phyloP scores from a whole-genome alignment of 140 eudicot genomes.

The Ambrosia hybrid region DNA sequence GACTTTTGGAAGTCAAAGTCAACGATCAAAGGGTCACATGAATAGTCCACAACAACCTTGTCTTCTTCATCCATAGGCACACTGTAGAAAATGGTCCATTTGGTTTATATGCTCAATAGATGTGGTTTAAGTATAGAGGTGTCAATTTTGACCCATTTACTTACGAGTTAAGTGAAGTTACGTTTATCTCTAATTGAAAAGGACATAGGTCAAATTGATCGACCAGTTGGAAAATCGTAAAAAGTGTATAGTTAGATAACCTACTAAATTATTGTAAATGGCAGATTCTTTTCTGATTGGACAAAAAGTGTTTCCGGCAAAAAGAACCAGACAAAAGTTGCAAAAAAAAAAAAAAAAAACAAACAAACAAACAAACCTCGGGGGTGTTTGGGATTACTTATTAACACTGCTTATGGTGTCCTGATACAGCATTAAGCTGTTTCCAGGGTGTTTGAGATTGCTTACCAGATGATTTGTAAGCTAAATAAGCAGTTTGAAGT shows the following conservation, averaged over 20 bases:
- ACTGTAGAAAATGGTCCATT: slow-evolving; percentile 39
- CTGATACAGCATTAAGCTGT: too few relatives aligned
- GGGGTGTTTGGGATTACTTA: too few relatives aligned
- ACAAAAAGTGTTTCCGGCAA: background rate
- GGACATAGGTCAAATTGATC: background rate
- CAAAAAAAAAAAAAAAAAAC: too few relatives aligned
- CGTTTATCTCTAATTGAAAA: background rate
- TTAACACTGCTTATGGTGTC: too few relatives aligned
- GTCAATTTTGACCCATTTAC: background rate
- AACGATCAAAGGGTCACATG: slow-evolving; percentile 67
- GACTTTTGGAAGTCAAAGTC: slow-evolving; percentile 66
- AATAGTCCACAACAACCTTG: slow-evolving; percentile 80
- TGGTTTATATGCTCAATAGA: slow-evolving; percentile 11
- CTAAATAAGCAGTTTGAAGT: too few relatives aligned
- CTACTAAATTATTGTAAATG: background rate
- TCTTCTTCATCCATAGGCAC: slow-evolving; percentile 99
- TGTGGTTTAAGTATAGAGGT: slow-evolving; percentile 1
- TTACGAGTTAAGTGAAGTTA: background rate
- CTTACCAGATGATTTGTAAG: too few relatives aligned
- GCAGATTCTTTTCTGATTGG: background rate
- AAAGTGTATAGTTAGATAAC: background rate
- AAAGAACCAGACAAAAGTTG: background rate
- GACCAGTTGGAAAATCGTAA: background rate
- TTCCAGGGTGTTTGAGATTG: too few relatives aligned
- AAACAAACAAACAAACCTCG: too few relatives aligned